phyloP scores from a whole-genome alignment of 495 filamentous ascomycete genomes.

The Aspergillus campestris region DNA sequence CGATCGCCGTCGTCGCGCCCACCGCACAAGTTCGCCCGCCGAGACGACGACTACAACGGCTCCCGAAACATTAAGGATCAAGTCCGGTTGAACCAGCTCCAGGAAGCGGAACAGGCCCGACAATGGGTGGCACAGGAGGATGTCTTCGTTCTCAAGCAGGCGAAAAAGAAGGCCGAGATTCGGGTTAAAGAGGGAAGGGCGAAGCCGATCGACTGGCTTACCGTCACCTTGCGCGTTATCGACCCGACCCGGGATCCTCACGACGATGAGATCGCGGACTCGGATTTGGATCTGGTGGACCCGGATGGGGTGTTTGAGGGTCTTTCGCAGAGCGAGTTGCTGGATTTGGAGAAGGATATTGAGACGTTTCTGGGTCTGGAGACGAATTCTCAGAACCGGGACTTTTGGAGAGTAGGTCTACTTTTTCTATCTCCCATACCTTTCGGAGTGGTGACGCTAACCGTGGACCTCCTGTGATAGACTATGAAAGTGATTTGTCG shows the following conservation, averaged over 20 bases:
- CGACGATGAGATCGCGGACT: constrained; percentile 76
- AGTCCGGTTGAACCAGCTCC: constrained; percentile 49
- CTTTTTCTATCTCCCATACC: not conserved
- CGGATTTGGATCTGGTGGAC: constrained; percentile 68
- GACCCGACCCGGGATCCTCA: constrained; percentile 69
- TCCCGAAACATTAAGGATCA: constrained; percentile 39
- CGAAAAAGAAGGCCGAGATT: constrained; percentile 96
- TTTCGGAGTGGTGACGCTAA: constrained; percentile 13
- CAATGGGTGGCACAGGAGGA: constrained; percentile 93
- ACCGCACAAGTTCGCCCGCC: constrained; percentile 29
- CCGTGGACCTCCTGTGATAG: constrained; percentile 20
- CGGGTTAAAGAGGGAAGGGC: constrained; percentile 89
- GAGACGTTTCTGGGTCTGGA: constrained; percentile 78
- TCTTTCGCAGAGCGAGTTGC: constrained; percentile 59
- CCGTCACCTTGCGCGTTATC: constrained; percentile 80
- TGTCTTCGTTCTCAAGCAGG: constrained; percentile 90
- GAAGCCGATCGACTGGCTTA: constrained; percentile 91
- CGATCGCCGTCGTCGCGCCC: constrained; percentile 36
- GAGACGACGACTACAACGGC: constrained; percentile 22
- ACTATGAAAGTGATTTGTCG: constrained; percentile 79
- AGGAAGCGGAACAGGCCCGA: constrained; percentile 69
- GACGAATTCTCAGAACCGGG: constrained; percentile 62
- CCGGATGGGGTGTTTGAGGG: constrained; percentile 77
- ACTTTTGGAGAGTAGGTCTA: constrained; percentile 70
- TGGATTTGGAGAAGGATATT: constrained; percentile 79